A percentile compares a stretch with the other conserved stretches of the same genome.
These are phyloP conservation scores for Coniochaeta hoffmannii DNA, from an alignment of 2,329 filamentous ascomycete genomes.

Conservation along the genomic window DNA sequence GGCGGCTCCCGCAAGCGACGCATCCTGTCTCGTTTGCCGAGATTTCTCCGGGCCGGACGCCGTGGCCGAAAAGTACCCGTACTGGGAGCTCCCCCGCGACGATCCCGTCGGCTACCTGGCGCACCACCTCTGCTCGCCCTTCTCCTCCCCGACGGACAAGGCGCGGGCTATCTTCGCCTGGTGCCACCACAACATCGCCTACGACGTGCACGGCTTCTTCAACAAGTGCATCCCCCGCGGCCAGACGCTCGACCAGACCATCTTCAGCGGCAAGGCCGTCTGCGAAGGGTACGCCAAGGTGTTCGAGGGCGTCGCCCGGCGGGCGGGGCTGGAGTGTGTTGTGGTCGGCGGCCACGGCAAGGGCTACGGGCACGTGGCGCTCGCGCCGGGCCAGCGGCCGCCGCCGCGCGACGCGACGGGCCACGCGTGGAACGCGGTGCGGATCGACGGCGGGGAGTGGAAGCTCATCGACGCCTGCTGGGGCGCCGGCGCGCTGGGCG, in stretches of 20 bases:
- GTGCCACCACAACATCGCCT: slow-evolving; percentile 89
- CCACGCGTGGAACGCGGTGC: slow-evolving; percentile 92
- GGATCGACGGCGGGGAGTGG: slow-evolving; percentile 81
- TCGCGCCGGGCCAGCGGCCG: slow-evolving; percentile 55
- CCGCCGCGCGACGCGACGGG: slow-evolving; percentile 56
- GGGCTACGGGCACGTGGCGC: slow-evolving; percentile 63
- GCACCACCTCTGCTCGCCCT: slow-evolving; percentile 67
- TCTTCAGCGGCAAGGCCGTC: slow-evolving; percentile 73
- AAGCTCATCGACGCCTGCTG: slow-evolving; percentile 89
- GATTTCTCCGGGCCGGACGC: slow-evolving; percentile 79
- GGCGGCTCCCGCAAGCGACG: slow-evolving; percentile 6
- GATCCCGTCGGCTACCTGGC: slow-evolving; percentile 69
- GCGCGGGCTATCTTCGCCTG: slow-evolving; percentile 89
- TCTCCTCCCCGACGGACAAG: slow-evolving; percentile 80
- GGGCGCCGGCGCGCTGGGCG: slow-evolving; percentile 74
- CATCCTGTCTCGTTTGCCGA: slow-evolving; percentile 67
- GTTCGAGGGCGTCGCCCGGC: slow-evolving; percentile 69
- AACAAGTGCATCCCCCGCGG: slow-evolving; percentile 57
- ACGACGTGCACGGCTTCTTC: slow-evolving; percentile 77
- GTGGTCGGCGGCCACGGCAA: slow-evolving; percentile 78
- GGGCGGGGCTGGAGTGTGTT: slow-evolving; percentile 71
- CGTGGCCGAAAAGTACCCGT: slow-evolving; percentile 71
- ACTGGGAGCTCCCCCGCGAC: slow-evolving; percentile 57
- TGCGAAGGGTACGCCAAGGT: slow-evolving; percentile 87
- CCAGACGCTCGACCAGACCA: slow-evolving; percentile 59